Evolutionary conservation across 2,329 filamentous ascomycete genomes (phyloP), one percentile per base, ranked within the genome.

Genomic region (Ophioceras dolichostomum): DNA sequence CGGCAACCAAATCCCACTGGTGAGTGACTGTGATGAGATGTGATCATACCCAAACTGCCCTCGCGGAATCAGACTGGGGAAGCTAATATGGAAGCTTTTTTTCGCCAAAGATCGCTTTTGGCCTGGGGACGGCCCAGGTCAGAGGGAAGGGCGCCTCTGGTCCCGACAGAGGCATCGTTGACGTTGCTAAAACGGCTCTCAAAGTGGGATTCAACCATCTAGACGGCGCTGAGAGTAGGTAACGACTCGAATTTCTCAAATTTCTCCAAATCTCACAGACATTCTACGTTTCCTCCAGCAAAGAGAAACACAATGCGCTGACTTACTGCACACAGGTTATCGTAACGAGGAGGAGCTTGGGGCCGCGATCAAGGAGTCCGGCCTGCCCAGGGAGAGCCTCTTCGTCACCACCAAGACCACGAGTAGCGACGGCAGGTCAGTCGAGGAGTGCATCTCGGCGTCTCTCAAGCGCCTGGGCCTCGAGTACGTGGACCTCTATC

Each of bases 401-500:
- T 87, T 71, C 64, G 65, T 88, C 43, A 74, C 69, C 9, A 78
- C 74, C 44, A 79, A 80, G 51, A 63, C 71, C 33, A 20, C 16
- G n/a, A 13, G 31, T 12, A 5, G 6, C 14, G 31, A 21, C 27
- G 37, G 30, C 14, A 43, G 59, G 45, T 50, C 62, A 35, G 57
- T 68, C 19, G 53, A 60, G 21, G 64, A 67, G 42, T 68, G 71
- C 12, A 67, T 85, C 44, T 52, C 70, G 12, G 55, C 65, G 43
- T 79, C 76, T 2, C 69, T 87, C 24, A 56, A 68, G 54, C 78
- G 74, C 45, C 70, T 86, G n/a, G 65, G 68, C 13, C 59, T 83
- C 19, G 74, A 80, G 45, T 83, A 85, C 50, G 69, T 87, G 9
- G 80, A 87, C 54, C 66, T 83, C 32, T 86, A 83, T 56, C 63